These are phyloP conservation scores for Sparassis latifolia DNA, from an alignment of 1,284 basidiomycete species.

Conservation along the genomic window DNA sequence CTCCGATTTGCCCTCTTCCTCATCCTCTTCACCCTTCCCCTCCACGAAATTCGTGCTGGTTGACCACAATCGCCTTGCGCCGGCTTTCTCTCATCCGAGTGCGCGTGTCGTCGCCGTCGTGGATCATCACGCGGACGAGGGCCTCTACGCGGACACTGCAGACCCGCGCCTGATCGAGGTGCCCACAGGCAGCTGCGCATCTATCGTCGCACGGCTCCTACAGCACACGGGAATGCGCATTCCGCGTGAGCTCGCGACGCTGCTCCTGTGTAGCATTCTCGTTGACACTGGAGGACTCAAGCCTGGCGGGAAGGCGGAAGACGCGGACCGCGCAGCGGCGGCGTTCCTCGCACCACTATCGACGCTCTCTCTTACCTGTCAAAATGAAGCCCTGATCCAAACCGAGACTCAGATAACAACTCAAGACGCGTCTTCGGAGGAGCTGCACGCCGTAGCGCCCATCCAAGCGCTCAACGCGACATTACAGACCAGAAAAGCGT, in stretches of 20 bases:
- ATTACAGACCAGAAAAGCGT: too few species aligned
- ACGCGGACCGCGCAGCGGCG: constrained; percentile 35
- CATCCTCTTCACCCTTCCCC: constrained; percentile 38
- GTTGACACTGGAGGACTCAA: constrained; percentile 83
- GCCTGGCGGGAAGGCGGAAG: constrained; percentile 68
- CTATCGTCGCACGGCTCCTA: constrained; percentile 63
- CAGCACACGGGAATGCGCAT: constrained; percentile 30
- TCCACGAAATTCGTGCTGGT: constrained; percentile 75
- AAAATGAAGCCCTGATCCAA: background rate
- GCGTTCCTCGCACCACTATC: constrained; percentile 28
- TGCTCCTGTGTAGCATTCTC: constrained; percentile 76
- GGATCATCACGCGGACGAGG: constrained; percentile 94
- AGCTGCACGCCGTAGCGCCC: too few species aligned
- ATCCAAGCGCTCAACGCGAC: too few species aligned
- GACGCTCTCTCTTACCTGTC: constrained; percentile 1
- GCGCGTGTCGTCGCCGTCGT: constrained; percentile 69
- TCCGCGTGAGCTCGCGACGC: constrained; percentile 59
- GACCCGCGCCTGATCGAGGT: constrained; percentile 56
- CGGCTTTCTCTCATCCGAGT: constrained; percentile 38
- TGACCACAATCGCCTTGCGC: constrained; percentile 80
- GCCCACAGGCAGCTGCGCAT: constrained; percentile 74
- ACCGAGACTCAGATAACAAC: constrained; percentile 3
- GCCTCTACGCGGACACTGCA: constrained; percentile 55
- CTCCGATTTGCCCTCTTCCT: constrained; percentile 39
- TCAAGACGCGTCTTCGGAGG: constrained; percentile 41